Base-by-base conservation (phyloP, 441 rosid species). In the Jatropha podagrica region DNA sequence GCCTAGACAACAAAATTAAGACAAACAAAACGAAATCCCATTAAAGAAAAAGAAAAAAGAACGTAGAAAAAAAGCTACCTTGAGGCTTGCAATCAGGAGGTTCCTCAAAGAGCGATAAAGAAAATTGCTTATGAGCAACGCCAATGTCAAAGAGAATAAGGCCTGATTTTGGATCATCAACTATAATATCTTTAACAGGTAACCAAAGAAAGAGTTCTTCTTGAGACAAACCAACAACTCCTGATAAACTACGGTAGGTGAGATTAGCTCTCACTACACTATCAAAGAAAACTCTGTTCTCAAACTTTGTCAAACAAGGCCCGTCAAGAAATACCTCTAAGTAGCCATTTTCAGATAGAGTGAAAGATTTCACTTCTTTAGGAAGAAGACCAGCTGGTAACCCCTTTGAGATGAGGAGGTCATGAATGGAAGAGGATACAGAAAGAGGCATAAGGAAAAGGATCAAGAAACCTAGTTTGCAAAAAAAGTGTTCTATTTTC, bases 201-300 rank as follows among this genome's bases (percentile, higher is more conserved):
- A 93, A 80, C 98, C 98, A 93, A 52, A 93, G 86, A 65, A 93
- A 93, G 27, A 93, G 88, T 83, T 93, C 98, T 83, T 92, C 91
- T 76, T 93, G 97, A 42, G 86, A 69, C 46, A 93, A 81, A 13
- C 98, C 98, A 76, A 90, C 82, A 38, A 93, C 85, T 2, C 94
- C 97, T 52, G 83, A 61, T 23, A 93, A 87, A 37, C 94, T 92
- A 32, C 98, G 88, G 75, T 89, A 92, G 65, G 88, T 90, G 55
- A 93, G 89, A 69, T 92, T 93, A 20, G 94, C 98, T 67, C 81
- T 90, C 20, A 93, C 85, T 7, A 90, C 91, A 20, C 91, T 88
- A 41, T 92, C 92, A 75, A 92, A 92, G 76, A 80, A 79, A 14
- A 94, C 92, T 65, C 92, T 85, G 13, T 87, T 87, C 71, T 94